phyloP scores from a whole-genome alignment of 257 asterid genomes.

The Nicotiana tomentosiformis region DNA sequence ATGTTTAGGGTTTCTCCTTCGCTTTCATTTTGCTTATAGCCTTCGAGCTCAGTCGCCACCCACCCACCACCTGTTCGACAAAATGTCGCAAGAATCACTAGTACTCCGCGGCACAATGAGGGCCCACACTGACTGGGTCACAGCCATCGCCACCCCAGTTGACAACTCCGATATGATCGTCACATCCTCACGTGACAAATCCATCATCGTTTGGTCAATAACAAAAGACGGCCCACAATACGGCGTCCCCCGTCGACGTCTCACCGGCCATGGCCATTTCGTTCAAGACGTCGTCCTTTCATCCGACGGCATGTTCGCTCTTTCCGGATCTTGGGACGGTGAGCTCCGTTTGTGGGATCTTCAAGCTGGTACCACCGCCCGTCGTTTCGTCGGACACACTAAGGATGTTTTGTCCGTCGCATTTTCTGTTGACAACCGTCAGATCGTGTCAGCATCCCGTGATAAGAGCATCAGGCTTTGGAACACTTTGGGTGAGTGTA shows the following conservation, averaged over 20 bases:
- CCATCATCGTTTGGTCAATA: conserved; percentile 15
- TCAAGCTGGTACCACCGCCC: conserved; percentile 56
- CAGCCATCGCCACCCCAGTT: conserved; percentile 23
- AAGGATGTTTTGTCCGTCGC: conserved; percentile 85
- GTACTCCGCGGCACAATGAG: conserved; percentile 15
- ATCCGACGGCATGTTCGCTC: conserved; percentile 80
- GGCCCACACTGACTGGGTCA: conserved; percentile 26
- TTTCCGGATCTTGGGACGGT: conserved; percentile 90
- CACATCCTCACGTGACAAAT: conserved; percentile 21
- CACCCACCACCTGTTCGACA: neutral
- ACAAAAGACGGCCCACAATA: conserved; percentile 13
- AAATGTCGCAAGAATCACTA: conserved; percentile 14
- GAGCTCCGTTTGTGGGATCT: conserved; percentile 88
- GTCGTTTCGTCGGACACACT: conserved; percentile 84
- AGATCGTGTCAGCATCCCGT: conserved; percentile 17
- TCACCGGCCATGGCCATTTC: conserved; percentile 50
- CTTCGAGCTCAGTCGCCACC: neutral
- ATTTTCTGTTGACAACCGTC: conserved; percentile 35
- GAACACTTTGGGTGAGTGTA: conserved; percentile 40
- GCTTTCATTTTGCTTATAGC: neutral
- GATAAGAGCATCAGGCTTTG: conserved; percentile 18
- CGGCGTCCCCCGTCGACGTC: conserved; percentile 16
- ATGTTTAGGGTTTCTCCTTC: neutral
- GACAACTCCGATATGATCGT: conserved; percentile 25
- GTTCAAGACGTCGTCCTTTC: conserved; percentile 83